Evolutionary conservation across 805 yeast species (phyloP).

Genomic region (Metschnikowia cubensis): DNA sequence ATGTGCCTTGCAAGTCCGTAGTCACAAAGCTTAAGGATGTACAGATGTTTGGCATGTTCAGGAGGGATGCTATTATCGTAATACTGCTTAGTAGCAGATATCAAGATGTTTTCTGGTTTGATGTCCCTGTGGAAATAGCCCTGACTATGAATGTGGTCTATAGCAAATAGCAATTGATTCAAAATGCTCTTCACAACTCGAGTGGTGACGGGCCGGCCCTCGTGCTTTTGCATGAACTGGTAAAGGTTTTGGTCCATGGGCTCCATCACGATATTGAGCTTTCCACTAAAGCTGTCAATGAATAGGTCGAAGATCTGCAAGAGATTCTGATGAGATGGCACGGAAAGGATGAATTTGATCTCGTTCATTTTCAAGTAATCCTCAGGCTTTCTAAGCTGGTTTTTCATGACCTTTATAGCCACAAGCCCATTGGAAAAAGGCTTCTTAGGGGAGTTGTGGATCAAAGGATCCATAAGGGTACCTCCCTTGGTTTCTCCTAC

Average conservation of each 20-base stretch:
- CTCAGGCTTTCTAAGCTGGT: constrained; percentile 19
- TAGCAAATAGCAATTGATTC: constrained; percentile 69
- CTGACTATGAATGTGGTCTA: constrained; percentile 72
- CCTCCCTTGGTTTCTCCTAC: constrained; percentile 21
- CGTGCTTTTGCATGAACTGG: constrained; percentile 68
- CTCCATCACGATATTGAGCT: constrained; percentile 84
- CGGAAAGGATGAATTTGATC: constrained; percentile 57
- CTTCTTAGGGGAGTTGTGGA: constrained; percentile 18
- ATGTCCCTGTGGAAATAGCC: constrained; percentile 83
- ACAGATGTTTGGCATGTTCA: constrained; percentile 39
- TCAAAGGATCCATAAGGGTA: constrained; percentile 50
- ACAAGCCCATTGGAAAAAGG: constrained; percentile 35
- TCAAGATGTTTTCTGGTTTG: constrained; percentile 88
- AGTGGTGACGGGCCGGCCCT: constrained; percentile 49
- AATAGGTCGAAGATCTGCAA: constrained; percentile 78
- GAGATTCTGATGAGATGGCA: constrained; percentile 68
- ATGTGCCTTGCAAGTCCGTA: constrained; percentile 72
- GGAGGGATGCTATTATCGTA: constrained; percentile 46
- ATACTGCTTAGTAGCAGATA: constrained; percentile 54
- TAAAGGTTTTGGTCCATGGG: constrained; percentile 77
- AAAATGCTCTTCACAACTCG: constrained; percentile 61
- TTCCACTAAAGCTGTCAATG: constrained; percentile 55
- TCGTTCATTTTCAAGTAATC: constrained; percentile 52
- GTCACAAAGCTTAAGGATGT: constrained; percentile 72
- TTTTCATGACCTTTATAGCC: constrained; percentile 80